phyloP scores from a whole-genome alignment of 306 rosid genomes.

The Canavalia gladiata region DNA sequence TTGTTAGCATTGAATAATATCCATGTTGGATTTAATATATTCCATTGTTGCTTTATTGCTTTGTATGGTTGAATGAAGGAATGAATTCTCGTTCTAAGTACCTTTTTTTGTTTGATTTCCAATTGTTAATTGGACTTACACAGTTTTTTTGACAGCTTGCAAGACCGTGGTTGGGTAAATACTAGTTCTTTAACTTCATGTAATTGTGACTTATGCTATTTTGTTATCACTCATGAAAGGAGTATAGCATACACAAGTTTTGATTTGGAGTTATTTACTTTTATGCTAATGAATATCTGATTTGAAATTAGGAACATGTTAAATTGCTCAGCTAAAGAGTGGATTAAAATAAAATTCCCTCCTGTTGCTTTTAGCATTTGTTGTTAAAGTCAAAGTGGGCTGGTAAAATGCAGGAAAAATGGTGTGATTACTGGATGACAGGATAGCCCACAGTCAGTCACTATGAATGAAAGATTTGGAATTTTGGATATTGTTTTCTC shows the following conservation, averaged over 20 bases:
- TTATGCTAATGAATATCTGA: neutral
- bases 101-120: neutral
- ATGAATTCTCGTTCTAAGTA: constrained; percentile 10
- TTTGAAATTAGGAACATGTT: constrained; percentile 23
- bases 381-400: constrained; percentile 10
- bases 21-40: constrained; percentile 30
- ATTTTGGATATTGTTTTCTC: constrained; percentile 11
- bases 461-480: constrained; percentile 33
- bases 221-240: constrained; percentile 16
- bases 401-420: constrained; percentile 8
- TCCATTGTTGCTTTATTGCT: constrained; percentile 25
- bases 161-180: constrained; percentile 21
- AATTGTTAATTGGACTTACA: constrained; percentile 25
- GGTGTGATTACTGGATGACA: neutral
- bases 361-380: neutral
- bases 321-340: neutral
- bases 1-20: constrained; percentile 30
- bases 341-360: neutral
- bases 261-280: constrained; percentile 31
- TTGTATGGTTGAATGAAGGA: constrained; percentile 21
- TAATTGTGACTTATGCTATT: constrained; percentile 3
- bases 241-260: neutral
- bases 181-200: constrained; percentile 32
- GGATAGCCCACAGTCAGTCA: neutral
- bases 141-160: constrained; percentile 34